Evolutionary conservation across 768 basidiomycete genomes (phyloP).

Genomic region (Lactarius vividus): DNA sequence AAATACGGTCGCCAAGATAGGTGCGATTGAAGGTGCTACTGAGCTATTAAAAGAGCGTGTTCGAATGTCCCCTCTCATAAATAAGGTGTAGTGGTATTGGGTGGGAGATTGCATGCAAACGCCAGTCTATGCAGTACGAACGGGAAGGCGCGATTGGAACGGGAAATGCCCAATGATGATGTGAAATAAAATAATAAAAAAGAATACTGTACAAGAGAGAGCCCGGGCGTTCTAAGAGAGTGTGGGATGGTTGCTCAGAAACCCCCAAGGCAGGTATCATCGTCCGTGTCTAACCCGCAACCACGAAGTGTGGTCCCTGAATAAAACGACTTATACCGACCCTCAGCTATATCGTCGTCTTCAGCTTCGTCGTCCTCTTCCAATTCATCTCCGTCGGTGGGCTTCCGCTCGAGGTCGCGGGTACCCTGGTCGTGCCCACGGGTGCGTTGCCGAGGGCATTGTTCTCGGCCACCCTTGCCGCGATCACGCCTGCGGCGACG

Average conservation of each 20-base stretch:
- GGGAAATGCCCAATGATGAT: conserved; percentile 12
- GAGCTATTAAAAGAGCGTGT: neutral
- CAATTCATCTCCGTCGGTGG: conserved; percentile 16
- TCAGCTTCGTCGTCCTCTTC: conserved; percentile 26
- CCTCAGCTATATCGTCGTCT: conserved; percentile 16
- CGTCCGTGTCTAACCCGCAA: conserved; percentile 22
- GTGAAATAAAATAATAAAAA: conserved; percentile 21
- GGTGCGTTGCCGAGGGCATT: conserved; percentile 14
- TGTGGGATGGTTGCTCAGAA: conserved; percentile 17
- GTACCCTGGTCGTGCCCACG: conserved; percentile 1
- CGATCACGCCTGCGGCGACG: conserved; percentile 27
- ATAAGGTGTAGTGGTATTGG: conserved; percentile 22
- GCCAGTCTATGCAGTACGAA: conserved; percentile 18
- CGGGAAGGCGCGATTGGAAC: conserved; percentile 1
- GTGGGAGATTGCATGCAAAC: neutral
- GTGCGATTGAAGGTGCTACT: neutral
- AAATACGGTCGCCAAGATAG: conserved; percentile 1
- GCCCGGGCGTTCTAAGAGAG: neutral
- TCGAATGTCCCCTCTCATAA: conserved; percentile 14
- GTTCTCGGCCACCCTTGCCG: conserved; percentile 26
- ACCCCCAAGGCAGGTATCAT: conserved; percentile 29
- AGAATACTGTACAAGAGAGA: conserved; percentile 6
- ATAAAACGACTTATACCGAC: conserved; percentile 25
- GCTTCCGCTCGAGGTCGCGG: conserved; percentile 19
- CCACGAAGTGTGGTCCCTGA: conserved; percentile 20